Evolutionary conservation across 2,329 filamentous ascomycete species (phyloP).

Genomic region (Talaromyces albobiverticillius): DNA sequence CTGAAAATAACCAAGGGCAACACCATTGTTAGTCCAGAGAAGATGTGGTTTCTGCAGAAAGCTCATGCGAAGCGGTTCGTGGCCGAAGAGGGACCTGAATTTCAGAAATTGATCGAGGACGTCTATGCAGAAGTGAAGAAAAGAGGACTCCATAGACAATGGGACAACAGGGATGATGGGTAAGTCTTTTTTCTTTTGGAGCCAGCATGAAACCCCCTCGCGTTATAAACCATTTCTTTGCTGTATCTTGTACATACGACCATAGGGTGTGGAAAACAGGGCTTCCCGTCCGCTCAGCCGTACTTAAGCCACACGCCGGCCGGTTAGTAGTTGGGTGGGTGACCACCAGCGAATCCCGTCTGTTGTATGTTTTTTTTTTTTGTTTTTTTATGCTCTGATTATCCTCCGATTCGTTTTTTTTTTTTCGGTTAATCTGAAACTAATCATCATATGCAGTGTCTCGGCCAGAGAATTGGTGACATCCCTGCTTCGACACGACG

Average conservation of each 20-base stretch:
- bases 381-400: background rate
- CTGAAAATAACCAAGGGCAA: constrained; percentile 90
- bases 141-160: constrained; percentile 1
- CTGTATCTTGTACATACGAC: constrained; percentile 9
- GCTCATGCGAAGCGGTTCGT: constrained; percentile 59
- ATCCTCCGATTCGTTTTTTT: background rate
- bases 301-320: constrained; percentile 19
- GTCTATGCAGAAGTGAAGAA: constrained; percentile 27
- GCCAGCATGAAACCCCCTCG: background rate
- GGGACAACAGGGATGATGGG: too few relatives aligned
- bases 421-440: background rate
- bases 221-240: background rate
- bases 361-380: constrained; percentile 14
- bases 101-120: constrained; percentile 39
- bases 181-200: constrained; percentile 1
- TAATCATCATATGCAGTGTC: constrained; percentile 11
- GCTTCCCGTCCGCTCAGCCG: constrained; percentile 18
- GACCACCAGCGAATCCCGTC: constrained; percentile 18
- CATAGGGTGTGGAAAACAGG: constrained; percentile 19
- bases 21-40: constrained; percentile 75
- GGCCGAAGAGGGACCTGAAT: constrained; percentile 41
- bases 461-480: constrained; percentile 25
- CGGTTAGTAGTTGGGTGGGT: constrained; percentile 19
- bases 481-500: constrained; percentile 52
- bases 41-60: constrained; percentile 76